Conservation (phyloP, 768 basidiomycete genomes). For the Mycena filopes region DNA sequence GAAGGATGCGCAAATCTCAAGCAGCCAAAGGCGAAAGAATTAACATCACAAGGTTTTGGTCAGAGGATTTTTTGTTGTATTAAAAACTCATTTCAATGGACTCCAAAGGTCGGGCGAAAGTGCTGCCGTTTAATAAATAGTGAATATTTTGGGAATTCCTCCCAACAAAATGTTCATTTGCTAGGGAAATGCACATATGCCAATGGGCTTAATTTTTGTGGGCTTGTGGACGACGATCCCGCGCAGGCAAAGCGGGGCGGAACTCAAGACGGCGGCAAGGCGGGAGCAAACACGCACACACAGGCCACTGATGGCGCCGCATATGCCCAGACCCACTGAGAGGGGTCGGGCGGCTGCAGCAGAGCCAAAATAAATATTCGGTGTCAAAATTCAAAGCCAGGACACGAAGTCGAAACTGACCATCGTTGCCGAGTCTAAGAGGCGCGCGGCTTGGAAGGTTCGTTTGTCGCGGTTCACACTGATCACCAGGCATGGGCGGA, state of each 20-base stretch:
- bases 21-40: neutral
- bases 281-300: too few species aligned
- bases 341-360: slow-evolving; percentile 21
- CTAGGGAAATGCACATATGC: neutral
- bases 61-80: neutral
- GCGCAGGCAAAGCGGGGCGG: neutral
- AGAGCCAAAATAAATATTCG: too few species aligned
- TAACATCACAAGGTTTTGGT: neutral
- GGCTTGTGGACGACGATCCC: neutral
- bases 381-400: neutral
- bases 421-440: slow-evolving; percentile 20
- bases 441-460: slow-evolving; percentile 25
- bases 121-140: neutral
- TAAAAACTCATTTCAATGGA: neutral
- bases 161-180: neutral
- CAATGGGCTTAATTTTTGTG: neutral
- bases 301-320: too few species aligned
- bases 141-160: neutral
- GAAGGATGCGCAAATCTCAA: neutral
- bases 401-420: slow-evolving; percentile 1
- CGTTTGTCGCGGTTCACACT: slow-evolving; percentile 16
- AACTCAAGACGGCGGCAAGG: neutral
- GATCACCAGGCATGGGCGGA: slow-evolving; percentile 26
- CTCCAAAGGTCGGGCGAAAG: neutral
- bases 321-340: slow-evolving; percentile 20